Percentiles rank a stretch among this genome's conserved stretches.
phyloP scores from a whole-genome alignment of 495 filamentous ascomycete genomes.

The Aspergillus kassunensis region DNA sequence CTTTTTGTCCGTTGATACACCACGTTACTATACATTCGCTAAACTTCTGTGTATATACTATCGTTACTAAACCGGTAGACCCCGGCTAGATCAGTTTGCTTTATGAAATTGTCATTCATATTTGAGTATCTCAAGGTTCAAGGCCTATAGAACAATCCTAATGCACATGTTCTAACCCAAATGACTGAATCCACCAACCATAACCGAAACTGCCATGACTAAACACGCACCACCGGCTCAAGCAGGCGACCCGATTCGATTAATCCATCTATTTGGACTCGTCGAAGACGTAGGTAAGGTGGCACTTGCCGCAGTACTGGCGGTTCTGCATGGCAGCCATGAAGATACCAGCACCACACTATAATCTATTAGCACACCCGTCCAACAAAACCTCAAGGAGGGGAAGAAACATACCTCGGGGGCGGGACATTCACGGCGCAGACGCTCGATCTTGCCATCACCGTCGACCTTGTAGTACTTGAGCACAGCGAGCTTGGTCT shows the following conservation, averaged over 20 bases:
- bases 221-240: conserved; percentile 21
- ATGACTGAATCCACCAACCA: conserved; percentile 14
- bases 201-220: conserved; percentile 17
- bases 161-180: conserved; percentile 19
- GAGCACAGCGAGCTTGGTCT: conserved; percentile 98
- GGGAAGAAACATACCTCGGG: conserved; percentile 65
- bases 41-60: conserved; percentile 5
- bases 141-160: conserved; percentile 15
- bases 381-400: conserved; percentile 9
- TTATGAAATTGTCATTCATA: conserved; percentile 16
- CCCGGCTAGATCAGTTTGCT: conserved; percentile 7
- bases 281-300: conserved; percentile 99
- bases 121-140: conserved; percentile 11
- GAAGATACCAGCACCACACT: conserved; percentile 99
- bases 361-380: conserved; percentile 3
- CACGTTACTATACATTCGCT: conserved; percentile 2
- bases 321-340: conserved; percentile 99
- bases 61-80: conserved; percentile 4
- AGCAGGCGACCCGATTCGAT: conserved; percentile 17
- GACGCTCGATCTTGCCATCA: conserved; percentile 99
- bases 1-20: background rate
- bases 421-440: conserved; percentile 92
- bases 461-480: conserved; percentile 99
- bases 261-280: conserved; percentile 57
- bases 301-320: conserved; percentile 99